These are phyloP conservation scores for Scortechinia acanthostroma DNA, from an alignment of 2,329 filamentous ascomycete genomes.

Conservation along the genomic window DNA sequence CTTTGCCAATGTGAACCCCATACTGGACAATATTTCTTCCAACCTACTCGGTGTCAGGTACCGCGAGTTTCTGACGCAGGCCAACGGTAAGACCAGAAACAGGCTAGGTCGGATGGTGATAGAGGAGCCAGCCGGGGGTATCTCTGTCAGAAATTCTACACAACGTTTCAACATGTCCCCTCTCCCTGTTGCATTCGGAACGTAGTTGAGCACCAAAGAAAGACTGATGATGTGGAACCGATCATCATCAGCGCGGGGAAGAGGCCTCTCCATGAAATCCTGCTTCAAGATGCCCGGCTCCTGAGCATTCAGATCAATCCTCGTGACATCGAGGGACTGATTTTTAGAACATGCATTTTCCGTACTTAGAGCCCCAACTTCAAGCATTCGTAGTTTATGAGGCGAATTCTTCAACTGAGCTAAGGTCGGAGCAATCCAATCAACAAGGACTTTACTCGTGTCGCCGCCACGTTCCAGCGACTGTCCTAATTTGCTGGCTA, in stretches of 20 bases:
- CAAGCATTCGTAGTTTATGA: constrained; percentile 60
- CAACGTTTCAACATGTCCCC: constrained; percentile 82
- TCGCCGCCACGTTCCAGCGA: constrained; percentile 54
- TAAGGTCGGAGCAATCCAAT: constrained; percentile 39
- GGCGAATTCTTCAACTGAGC: constrained; percentile 3
- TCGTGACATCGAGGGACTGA: constrained; percentile 62
- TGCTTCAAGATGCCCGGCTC: constrained; percentile 75
- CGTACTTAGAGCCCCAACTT: constrained; percentile 81
- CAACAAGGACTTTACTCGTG: constrained; percentile 47
- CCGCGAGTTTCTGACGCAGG: constrained; percentile 5
- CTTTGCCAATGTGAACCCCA: background rate
- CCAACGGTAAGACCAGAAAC: constrained; percentile 3
- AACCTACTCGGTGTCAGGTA: constrained; percentile 4
- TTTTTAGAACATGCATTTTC: constrained; percentile 77
- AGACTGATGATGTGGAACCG: constrained; percentile 85
- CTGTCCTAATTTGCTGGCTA: constrained; percentile 55
- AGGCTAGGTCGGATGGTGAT: background rate
- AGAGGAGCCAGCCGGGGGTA: constrained; percentile 7
- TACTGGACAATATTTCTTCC: constrained; percentile 2
- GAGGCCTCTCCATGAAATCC: constrained; percentile 84
- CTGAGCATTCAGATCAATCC: constrained; percentile 88
- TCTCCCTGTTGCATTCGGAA: constrained; percentile 67
- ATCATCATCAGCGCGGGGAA: constrained; percentile 54
- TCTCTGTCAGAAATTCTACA: constrained; percentile 54
- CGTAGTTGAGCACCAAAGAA: constrained; percentile 89